Percentiles rank a stretch among this genome's conserved stretches.
phyloP scores from a whole-genome alignment of 179 eudicot genomes.

The Carnegiea gigantea region DNA sequence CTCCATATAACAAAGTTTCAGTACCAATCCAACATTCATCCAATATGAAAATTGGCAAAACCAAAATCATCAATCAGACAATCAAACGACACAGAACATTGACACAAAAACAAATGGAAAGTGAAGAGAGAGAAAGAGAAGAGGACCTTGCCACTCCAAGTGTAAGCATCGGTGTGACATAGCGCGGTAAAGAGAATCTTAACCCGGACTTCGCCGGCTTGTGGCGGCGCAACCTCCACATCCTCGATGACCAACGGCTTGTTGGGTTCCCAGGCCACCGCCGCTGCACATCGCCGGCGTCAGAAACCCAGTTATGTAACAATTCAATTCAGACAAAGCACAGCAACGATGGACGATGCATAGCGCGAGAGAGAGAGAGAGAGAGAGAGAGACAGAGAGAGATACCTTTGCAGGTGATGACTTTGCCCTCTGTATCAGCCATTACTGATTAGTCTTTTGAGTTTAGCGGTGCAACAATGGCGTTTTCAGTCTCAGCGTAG shows the following conservation, averaged over 20 bases:
- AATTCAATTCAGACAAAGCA: neutral
- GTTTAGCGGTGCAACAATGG: neutral
- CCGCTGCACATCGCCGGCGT: slow-evolving; percentile 49
- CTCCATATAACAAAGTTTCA: no score
- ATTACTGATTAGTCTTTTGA: slow-evolving; percentile 15
- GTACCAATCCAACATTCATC: no score
- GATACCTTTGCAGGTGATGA: slow-evolving; percentile 97
- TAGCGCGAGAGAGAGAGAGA: neutral
- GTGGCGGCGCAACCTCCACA: slow-evolving; percentile 96
- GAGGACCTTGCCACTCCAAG: slow-evolving; percentile 79
- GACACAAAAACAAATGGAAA: neutral
- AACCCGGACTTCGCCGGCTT: slow-evolving; percentile 93
- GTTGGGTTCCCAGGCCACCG: slow-evolving; percentile 98
- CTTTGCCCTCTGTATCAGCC: slow-evolving; percentile 69
- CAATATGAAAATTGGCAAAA: no score
- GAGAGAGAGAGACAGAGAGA: neutral
- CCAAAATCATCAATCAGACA: neutral
- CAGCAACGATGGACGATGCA: neutral
- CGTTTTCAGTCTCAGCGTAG: neutral
- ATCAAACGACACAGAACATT: neutral
- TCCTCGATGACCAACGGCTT: slow-evolving; percentile 86
- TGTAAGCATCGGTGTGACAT: slow-evolving; percentile 98
- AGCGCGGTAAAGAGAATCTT: slow-evolving; percentile 89
- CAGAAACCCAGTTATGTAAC: neutral
- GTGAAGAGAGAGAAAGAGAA: neutral